Conservation (phyloP, 352 stramenopile species). For the Globisporangium paddicum region DNA sequence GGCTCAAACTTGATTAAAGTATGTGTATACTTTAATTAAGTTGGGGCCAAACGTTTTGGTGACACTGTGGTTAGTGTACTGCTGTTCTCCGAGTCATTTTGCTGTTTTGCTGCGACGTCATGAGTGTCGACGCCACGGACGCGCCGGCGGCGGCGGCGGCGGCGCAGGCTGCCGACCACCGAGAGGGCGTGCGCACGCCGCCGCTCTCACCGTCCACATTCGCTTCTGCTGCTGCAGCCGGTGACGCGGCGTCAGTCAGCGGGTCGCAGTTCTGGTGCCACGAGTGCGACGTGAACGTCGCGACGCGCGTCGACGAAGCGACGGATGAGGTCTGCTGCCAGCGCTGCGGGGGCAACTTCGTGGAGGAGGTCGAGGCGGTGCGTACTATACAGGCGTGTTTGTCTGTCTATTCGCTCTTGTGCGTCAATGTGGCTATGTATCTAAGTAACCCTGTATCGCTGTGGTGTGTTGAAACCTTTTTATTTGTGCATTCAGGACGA, state of each 20-base stretch:
- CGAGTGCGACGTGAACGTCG: constrained; percentile 55
- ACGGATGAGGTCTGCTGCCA: constrained; percentile 70
- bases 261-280: constrained; percentile 76
- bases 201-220: constrained; percentile 2
- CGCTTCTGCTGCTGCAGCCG: neutral
- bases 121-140: constrained; percentile 1
- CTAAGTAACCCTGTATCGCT: too few species aligned
- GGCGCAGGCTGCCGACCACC: neutral
- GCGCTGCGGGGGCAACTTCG: constrained; percentile 74
- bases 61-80: too few species aligned
- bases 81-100: too few species aligned
- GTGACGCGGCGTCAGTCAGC: neutral
- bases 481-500: constrained; percentile 37
- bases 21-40: too few species aligned
- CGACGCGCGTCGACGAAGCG: constrained; percentile 48
- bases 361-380: constrained; percentile 81
- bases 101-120: too few species aligned
- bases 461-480: neutral
- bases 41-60: too few species aligned
- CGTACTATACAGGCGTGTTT: neutral
- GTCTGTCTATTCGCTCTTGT: too few species aligned
- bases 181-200: constrained; percentile 11
- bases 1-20: too few species aligned
- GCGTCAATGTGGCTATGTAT: too few species aligned
- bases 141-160: too few species aligned